phyloP scores from a whole-genome alignment of 495 filamentous ascomycete species.

The Apiosordaria backusii region DNA sequence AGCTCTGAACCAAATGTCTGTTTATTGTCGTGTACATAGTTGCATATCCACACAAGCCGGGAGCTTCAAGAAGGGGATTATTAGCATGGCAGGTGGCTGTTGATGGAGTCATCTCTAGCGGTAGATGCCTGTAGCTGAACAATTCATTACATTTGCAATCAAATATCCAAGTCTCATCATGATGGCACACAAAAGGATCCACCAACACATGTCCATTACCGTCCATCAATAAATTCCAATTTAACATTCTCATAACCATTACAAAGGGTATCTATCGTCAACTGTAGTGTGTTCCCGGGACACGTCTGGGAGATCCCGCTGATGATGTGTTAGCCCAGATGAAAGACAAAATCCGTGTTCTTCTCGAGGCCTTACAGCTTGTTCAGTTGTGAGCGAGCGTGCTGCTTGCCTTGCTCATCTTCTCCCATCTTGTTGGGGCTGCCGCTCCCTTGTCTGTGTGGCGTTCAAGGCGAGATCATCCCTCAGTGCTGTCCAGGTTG shows the following conservation, averaged over 20 bases:
- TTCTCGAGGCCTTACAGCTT: background rate
- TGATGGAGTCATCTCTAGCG: background rate
- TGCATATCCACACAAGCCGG: background rate
- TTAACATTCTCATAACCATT: too few species aligned
- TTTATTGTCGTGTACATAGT: background rate
- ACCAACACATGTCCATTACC: background rate
- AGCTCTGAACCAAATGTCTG: background rate
- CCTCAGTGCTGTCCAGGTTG: too few species aligned
- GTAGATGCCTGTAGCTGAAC: background rate
- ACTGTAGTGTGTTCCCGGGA: background rate
- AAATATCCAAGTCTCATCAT: too few species aligned
- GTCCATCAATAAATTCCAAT: background rate
- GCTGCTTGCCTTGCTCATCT: background rate
- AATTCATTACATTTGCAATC: background rate
- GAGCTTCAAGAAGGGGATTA: background rate
- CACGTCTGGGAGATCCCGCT: background rate
- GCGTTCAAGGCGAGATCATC: too few species aligned
- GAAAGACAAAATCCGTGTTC: background rate
- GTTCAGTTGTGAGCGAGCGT: too few species aligned
- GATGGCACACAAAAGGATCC: too few species aligned
- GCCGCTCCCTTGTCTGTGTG: too few species aligned
- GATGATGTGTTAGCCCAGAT: background rate
- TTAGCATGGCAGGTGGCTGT: background rate
- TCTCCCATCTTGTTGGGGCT: background rate
- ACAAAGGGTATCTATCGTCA: background rate